Percentiles rank a stretch among this genome's conserved stretches.
Conservation (phyloP, 1,284 basidiomycete species). For the Trametes pubescens region DNA sequence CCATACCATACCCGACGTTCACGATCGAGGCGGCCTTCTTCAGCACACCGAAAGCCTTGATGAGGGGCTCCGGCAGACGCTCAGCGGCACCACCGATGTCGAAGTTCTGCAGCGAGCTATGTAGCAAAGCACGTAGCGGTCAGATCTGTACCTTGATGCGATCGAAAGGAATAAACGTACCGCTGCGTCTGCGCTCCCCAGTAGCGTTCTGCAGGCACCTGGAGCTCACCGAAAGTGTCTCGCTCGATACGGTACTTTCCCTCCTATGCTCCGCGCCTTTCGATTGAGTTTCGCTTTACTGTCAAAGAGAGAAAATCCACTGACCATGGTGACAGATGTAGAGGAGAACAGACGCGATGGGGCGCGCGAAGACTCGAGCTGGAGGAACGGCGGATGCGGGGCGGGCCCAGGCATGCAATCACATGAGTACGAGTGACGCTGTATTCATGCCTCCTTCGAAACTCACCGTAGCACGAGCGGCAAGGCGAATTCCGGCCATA, state of each 20-base stretch:
- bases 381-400: slow-evolving; percentile 27
- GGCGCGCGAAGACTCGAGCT: slow-evolving; percentile 39
- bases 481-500: slow-evolving; percentile 41
- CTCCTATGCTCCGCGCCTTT: slow-evolving; percentile 40
- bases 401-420: slow-evolving; percentile 39
- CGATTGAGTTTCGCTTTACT: not conserved
- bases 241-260: slow-evolving; percentile 73
- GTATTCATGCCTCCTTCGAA: slow-evolving; percentile 7
- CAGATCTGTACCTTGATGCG: not conserved
- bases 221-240: slow-evolving; percentile 93
- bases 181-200: slow-evolving; percentile 99
- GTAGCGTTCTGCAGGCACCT: slow-evolving; percentile 94
- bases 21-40: slow-evolving; percentile 98
- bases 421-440: slow-evolving; percentile 41
- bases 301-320: slow-evolving; percentile 3
- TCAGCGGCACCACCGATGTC: slow-evolving; percentile 97
- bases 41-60: slow-evolving; percentile 97
- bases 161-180: slow-evolving; percentile 48
- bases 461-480: slow-evolving; percentile 41
- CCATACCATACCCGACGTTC: slow-evolving; percentile 91
- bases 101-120: slow-evolving; percentile 94
- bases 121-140: slow-evolving; percentile 57
- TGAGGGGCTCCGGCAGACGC: slow-evolving; percentile 92
- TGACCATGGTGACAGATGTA: slow-evolving; percentile 57
- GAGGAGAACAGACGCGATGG: slow-evolving; percentile 46